Conservation (phyloP, 2,329 filamentous ascomycete genomes). For the Tolypocladium ophioglossoides region DNA sequence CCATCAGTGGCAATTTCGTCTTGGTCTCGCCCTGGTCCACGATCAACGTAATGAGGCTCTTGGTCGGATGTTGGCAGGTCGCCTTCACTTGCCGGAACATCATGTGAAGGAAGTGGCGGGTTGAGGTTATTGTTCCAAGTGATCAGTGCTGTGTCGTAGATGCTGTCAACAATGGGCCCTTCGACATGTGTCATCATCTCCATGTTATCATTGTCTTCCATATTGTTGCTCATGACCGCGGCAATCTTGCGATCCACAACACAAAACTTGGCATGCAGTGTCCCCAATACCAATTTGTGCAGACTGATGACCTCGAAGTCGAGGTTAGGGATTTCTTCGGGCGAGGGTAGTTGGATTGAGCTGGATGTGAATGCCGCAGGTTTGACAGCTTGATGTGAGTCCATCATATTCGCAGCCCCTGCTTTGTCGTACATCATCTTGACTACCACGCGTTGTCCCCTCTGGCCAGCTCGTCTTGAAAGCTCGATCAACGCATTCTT, state of each 20-base stretch:
- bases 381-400: constrained; percentile 53
- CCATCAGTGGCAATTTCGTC: background rate
- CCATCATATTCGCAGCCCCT: constrained; percentile 49
- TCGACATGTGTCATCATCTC: constrained; percentile 74
- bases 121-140: constrained; percentile 55
- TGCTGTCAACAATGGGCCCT: constrained; percentile 63
- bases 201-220: constrained; percentile 67
- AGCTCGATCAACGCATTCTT: constrained; percentile 60
- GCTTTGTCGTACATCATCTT: constrained; percentile 71
- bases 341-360: constrained; percentile 48
- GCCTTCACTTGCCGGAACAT: background rate
- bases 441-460: constrained; percentile 48
- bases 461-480: constrained; percentile 49
- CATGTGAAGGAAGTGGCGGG: constrained; percentile 5
- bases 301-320: constrained; percentile 65
- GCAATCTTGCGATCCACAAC: constrained; percentile 63
- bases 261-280: constrained; percentile 70
- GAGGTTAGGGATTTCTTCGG: constrained; percentile 58
- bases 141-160: constrained; percentile 65
- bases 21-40: background rate
- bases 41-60: background rate
- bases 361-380: constrained; percentile 47
- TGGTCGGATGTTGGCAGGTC: background rate
- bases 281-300: constrained; percentile 59
- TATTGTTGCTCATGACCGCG: constrained; percentile 68